Evolutionary conservation across 805 yeast species (phyloP), one percentile per base, ranked within the genome.

Genomic region (Cyberlindnera maritima): DNA sequence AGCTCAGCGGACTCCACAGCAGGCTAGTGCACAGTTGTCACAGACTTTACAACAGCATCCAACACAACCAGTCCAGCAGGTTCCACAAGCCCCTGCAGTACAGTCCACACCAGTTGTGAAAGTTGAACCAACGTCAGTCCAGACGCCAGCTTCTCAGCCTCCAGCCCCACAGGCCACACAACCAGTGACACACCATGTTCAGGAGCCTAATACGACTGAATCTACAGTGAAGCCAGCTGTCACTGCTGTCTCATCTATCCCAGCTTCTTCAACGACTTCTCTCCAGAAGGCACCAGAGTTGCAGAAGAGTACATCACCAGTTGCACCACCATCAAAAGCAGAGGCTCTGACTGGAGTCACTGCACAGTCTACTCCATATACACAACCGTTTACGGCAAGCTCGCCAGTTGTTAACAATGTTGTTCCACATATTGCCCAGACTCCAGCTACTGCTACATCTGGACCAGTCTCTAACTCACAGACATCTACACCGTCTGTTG

Each of bases 361-460:
- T 26, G 44, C 45, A 21, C 50, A 42, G 26, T 39, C 46, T 15
- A 41, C 45, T 2, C 45, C 49, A 38, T 26, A 41, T 18, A 9
- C 39, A 20, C 37, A 35, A 2, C n/a, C 29, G 2, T 20, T 40
- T 11, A 35, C 34, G 17, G 15, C 28, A 4, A 40, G 29, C 35
- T 39, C 48, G 2, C 48, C 48, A 29, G 41, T 38, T 14, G 40
- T 35, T 15, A 18, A 6, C 34, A 33, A 25, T 11, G 19, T 7
- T 19, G 6, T 21, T 7, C 33, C 33, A 26, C 21, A n/a, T 3
- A 18, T 26, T 23, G 7, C 29, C 4, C 39, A 37, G 28, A n/a
- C 13, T 34, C 37, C 37, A 10, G 23, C 13, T 17, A 6, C 18
- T 36, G 5, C 39, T 21, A 28, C 39, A 20, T 7, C 39, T 20